phyloP scores from a whole-genome alignment of 78 protist genomes.

The Acrasis kona region DNA sequence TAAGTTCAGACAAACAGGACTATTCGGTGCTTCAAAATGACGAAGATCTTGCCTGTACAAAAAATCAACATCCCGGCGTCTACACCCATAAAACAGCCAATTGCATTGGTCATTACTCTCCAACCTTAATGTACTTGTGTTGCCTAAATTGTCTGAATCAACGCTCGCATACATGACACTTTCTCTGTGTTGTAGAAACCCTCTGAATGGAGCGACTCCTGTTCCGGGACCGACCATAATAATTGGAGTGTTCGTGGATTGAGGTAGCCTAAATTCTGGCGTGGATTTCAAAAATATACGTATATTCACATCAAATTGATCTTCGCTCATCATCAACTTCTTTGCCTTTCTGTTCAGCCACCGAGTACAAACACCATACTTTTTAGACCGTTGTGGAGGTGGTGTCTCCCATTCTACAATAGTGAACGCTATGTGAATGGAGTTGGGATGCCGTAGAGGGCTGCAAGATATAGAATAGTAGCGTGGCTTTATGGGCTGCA shows the following conservation, averaged over 20 bases:
- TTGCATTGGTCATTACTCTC: neutral
- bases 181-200: neutral
- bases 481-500: constrained; percentile 18
- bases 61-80: neutral
- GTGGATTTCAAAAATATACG: neutral
- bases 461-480: constrained; percentile 11
- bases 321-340: neutral
- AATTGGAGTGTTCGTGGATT: neutral
- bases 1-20: neutral
- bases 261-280: too few species aligned
- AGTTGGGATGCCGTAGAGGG: neutral
- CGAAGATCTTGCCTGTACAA: neutral
- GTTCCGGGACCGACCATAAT: neutral
- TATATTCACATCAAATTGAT: neutral
- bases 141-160: neutral
- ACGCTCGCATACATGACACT: neutral
- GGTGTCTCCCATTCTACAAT: too few species aligned
- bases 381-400: too few species aligned
- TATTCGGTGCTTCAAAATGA: neutral
- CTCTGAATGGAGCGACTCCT: neutral
- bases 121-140: neutral
- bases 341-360: neutral
- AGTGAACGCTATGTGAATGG: constrained; percentile 21
- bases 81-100: neutral
- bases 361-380: too few species aligned